Evolutionary conservation across 306 rosid species (phyloP), one percentile per base, ranked within the genome.

Genomic region (Astragalus glycyphyllos): DNA sequence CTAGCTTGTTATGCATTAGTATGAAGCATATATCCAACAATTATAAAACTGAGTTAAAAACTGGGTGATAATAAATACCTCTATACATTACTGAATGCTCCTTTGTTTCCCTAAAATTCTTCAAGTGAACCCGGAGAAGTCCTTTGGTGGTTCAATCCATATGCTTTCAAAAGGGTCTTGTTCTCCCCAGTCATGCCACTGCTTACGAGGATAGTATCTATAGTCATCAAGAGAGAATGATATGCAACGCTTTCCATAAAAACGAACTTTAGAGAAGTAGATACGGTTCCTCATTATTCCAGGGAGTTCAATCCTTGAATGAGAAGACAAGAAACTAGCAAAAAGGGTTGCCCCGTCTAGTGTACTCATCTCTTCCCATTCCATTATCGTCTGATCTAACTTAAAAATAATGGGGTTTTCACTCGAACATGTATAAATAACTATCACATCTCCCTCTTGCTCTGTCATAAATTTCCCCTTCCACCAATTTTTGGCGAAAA

Each of bases 401-500:
- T 83, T 91, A 50, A 88, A 91, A 63, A 85, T 69, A 60, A 86
- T 91, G 57, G 96, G 96, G 62, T 83, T 85, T 80, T 90, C 95
- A 78, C 83, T 86, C 44, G 96, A 83, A 79, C 97, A 91, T 12
- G 97, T 91, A 56, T 85, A 83, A 38, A 88, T 88, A 11, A 88
- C 97, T 72, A 86, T 71, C 47, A 91, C 81, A 71, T 77, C 85
- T 64, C 97, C 96, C 12, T 80, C 61, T 29, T 88, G 86, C 86
- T 91, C 90, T 0, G 89, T 77, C 97, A 91, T 83, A 79, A 91
- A 91, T 77, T 86, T 91, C 26, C 96, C 97, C 74, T 91, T 88
- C 97, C 97, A 91, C 97, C 96, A 91, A 63, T 83, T 85, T 79
- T 88, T 91, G 76, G 96, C 90, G 10, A 88, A 85, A 78, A 88